These are phyloP conservation scores for Rhododendron molle DNA, from an alignment of 148 eudicot species.

Conservation along the genomic window DNA sequence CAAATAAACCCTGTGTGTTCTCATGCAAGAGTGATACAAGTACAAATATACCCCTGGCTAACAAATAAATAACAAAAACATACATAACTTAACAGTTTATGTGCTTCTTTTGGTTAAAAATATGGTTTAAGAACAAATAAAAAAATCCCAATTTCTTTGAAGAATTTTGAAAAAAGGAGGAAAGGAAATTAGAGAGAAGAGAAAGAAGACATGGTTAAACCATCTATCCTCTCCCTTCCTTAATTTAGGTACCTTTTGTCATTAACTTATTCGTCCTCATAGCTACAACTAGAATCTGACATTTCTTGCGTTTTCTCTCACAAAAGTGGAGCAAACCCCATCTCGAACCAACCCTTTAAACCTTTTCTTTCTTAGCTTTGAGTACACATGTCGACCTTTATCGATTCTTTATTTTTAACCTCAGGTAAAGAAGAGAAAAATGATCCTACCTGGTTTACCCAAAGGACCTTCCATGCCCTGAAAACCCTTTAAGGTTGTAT, in stretches of 20 bases:
- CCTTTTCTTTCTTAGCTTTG: background rate
- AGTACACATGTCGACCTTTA: background rate
- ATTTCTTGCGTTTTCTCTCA: background rate
- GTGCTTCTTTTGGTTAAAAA: background rate
- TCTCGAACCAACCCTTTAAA: background rate
- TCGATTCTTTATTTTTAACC: background rate
- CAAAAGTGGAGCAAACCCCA: background rate
- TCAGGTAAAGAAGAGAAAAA: background rate
- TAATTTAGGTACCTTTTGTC: background rate
- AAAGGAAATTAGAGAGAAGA: background rate
- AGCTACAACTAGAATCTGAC: background rate
- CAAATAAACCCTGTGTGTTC: too few species aligned
- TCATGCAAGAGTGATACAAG: too few species aligned
- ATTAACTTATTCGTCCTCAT: background rate
- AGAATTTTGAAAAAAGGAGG: background rate
- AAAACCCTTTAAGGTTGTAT: background rate
- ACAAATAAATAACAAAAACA: too few species aligned
- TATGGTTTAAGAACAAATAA: background rate
- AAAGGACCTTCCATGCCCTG: background rate
- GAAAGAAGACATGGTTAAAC: background rate
- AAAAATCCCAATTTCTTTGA: background rate
- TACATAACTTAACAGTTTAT: background rate
- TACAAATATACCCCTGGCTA: too few species aligned
- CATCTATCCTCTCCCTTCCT: background rate
- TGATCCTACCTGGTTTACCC: background rate